Evolutionary conservation across 768 basidiomycete genomes (phyloP), one percentile per base, ranked within the genome.

Genomic region (Tulasnella calospora): DNA sequence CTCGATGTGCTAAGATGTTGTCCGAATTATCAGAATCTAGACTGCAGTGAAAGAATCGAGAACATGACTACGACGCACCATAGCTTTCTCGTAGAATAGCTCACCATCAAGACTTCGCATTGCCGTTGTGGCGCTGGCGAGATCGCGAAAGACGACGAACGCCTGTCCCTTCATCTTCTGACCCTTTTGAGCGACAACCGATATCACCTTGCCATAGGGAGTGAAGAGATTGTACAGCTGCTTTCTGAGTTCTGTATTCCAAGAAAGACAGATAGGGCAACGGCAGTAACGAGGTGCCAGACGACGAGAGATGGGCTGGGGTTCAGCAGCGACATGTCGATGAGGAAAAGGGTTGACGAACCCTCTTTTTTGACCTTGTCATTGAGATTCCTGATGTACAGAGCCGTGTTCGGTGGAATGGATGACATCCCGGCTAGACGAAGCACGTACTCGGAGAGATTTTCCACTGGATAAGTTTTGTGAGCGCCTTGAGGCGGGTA

Each of bases 381-480:
- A 82, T 98, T 96, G 83, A 98, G 90, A 82, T 96, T 96, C 82
- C 94, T 94, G 85, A 98, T 85, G 85, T 96, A 98, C 82, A 98
- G 89, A 78, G 96, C 94, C 61, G 90, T 88, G 83, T 92, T 94
- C 30, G 96, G 96, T 83, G 92, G 91, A 80, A 87, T 88, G 73
- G 89, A 88, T 21, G 79, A 79, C 82, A 83, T 83, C 27, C 69
- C 78, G 77, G 71, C 61, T 27, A 55, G 30, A 23, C 41, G 67
- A 71, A 71, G 69, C 71, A 72, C 71, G 71, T 55, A 75, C 74
- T 75, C 44, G 46, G 35, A 33, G 19, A 17, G 23, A 40, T 40
- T 41, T 73, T 73, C n/a, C 21, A 41, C 46, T 73, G 19, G 71
- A 73, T 47, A 15, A 23, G 46, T 47, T 71, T 40, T 73, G 38